Evolutionary conservation across 1,284 basidiomycete species (phyloP).

Genomic region (Malassezia cuniculi): DNA sequence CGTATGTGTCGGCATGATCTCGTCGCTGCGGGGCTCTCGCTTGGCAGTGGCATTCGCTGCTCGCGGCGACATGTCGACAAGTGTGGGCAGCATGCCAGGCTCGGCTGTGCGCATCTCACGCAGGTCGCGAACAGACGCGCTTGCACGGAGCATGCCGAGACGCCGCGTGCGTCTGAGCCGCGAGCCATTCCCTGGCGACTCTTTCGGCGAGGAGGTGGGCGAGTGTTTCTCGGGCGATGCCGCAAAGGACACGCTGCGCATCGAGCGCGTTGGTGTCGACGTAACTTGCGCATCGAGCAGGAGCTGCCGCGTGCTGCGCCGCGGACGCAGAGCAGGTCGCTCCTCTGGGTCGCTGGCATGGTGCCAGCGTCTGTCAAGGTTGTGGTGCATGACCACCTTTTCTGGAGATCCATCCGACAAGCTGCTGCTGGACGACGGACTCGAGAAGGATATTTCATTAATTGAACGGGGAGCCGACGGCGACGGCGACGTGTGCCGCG

Average conservation of each 20-base stretch:
- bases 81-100: conserved; percentile 4
- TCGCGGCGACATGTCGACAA: conserved; percentile 2
- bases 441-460: no score
- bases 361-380: no score
- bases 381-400: no score
- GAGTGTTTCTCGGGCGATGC: not conserved
- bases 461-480: no score
- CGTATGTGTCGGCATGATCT: not conserved
- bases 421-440: no score
- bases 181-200: conserved; percentile 1
- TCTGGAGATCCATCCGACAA: no score
- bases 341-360: no score
- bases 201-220: not conserved
- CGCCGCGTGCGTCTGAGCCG: not conserved
- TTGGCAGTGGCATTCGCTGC: not conserved
- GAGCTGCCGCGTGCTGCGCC: conserved; percentile 16
- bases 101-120: conserved; percentile 5
- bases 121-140: conserved; percentile 14
- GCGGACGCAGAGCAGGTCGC: conserved; percentile 11
- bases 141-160: conserved; percentile 2
- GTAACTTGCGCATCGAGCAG: conserved; percentile 15
- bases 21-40: not conserved
- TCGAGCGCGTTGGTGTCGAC: conserved; percentile 12
- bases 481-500: no score
- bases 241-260: conserved; percentile 3